Base-by-base conservation (phyloP, 352 stramenopile genomes). In the Phytophthora multivora region DNA sequence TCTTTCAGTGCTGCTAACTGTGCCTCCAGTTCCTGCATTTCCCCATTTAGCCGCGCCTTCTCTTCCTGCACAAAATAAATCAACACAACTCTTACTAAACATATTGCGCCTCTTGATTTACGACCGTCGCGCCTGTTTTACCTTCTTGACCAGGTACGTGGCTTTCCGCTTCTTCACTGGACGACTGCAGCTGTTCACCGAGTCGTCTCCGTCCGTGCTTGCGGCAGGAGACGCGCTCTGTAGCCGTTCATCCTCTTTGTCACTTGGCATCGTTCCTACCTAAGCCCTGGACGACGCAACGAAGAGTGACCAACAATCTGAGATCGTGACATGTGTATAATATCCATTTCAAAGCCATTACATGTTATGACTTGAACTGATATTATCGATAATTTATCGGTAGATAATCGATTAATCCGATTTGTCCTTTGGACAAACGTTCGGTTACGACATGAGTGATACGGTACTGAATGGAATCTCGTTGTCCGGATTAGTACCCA, bases 151-250 rank as follows among this genome's bases (percentile, higher is more conserved):
- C 13, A 66, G 33, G 19, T 66, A 66, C 15, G 58, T 55, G 25
- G 50, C 42, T 45, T 66, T 66, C 23, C 50, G 59, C 15, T 66
- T 66, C 30, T 66, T 66, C 42, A 53, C 50, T 26, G 42, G 42
- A 2, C 23, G 59, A 39, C 13, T 21, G 12, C 5, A 19, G 36
- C 23, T 30, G 31, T 25, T 43, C 21, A n/a, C 4, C 8, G 40
- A 45, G 43, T 51, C 50, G 3, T 56, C 43, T 31, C 38, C 59
- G 28, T 61, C 59, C 10, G 48, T 45, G 12, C 25, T 66, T 11
- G 25, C 43, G 26, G n/a, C 26, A 23, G 59, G 42, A 45, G 43
- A 51, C 33, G 36, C n/a, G 15, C 19, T 45, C n/a, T 45, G 40
- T 18, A 26, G 23, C 11, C n/a, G 8, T 5, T 25, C 9, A 19